Percentiles rank a stretch among this genome's conserved stretches.
Conservation (phyloP, 2,329 filamentous ascomycete species). For the Venturia aucupariae region DNA sequence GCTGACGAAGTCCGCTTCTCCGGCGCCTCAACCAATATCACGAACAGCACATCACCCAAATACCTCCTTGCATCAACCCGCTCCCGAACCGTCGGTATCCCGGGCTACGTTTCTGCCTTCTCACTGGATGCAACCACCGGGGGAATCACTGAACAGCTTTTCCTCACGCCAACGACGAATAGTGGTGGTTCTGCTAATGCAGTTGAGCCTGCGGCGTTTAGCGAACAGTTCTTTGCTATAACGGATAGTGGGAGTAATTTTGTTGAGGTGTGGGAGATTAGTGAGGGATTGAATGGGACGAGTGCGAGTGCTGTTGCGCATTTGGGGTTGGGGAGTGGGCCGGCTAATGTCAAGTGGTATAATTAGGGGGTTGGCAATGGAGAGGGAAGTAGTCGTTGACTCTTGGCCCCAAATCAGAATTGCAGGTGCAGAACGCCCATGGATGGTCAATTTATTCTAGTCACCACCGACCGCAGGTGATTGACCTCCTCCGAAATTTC, state of each 20-base stretch:
- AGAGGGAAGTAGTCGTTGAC: no score
- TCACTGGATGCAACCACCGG: neutral
- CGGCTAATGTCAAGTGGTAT: neutral
- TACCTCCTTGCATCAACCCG: neutral
- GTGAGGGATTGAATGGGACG: neutral
- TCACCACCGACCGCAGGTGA: no score
- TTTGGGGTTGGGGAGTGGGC: neutral
- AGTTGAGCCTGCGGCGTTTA: neutral
- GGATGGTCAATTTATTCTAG: no score
- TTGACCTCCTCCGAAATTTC: no score
- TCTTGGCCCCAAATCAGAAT: no score
- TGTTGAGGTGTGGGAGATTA: slow-evolving; percentile 2
- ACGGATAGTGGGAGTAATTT: neutral
- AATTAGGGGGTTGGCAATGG: neutral
- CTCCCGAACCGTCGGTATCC: neutral
- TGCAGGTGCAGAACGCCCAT: no score
- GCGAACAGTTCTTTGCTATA: neutral
- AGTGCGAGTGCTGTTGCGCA: neutral
- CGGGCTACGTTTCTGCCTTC: neutral
- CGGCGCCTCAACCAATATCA: neutral
- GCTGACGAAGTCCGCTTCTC: neutral
- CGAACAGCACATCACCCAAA: neutral
- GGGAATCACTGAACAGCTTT: neutral
- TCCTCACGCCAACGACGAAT: neutral
- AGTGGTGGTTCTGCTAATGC: neutral